Evolutionary conservation across 768 basidiomycete genomes (phyloP), one percentile per base, ranked within the genome.

Genomic region (Boletales sp.): DNA sequence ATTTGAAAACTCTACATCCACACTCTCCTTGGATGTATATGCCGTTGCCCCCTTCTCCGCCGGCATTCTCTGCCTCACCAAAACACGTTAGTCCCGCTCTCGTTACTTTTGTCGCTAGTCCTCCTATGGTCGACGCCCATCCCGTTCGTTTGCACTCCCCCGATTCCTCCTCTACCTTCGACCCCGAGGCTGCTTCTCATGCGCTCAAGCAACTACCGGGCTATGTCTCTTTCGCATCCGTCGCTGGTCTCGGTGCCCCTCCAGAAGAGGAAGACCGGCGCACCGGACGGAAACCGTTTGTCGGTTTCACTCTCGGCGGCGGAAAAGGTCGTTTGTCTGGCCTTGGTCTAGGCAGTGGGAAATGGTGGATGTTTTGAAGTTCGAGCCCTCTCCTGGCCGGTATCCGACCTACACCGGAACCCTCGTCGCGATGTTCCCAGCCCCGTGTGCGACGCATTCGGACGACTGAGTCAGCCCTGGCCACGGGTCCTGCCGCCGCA

Each of bases 211-310:
- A 74, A 32, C 76, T 81, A 30, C 73, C 79, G 14, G 85, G 85
- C 2, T 86, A 86, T 55, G 81, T 87, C 33, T 79, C 77, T n/a
- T 87, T 87, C 49, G 74, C 81, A 36, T 77, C 74, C 43, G 76
- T 87, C 10, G 83, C 83, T 67, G 85, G 85, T 19, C 72, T 87
- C 8, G 86, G 86, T 1, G 72, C 71, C 18, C 85, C 85, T 14
- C 76, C 81, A 1, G 78, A 74, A 21, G 67, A 68, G 34, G 70
- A 73, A 42, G 75, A 74, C 15, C 67, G 64, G 46, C 57, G 59
- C 57, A 4, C 59, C 60, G 45, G 53, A 49, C 55, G 62, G 45
- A 51, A 55, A 58, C 46, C 67, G 43, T 17, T 46, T 2, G 9
- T 45, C 3, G 41, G 52, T 25, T 54, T 67, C 43, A 35, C 48